Evolutionary conservation across 2,329 filamentous ascomycete genomes (phyloP).

Genomic region (Chaetomiaceae sp.): DNA sequence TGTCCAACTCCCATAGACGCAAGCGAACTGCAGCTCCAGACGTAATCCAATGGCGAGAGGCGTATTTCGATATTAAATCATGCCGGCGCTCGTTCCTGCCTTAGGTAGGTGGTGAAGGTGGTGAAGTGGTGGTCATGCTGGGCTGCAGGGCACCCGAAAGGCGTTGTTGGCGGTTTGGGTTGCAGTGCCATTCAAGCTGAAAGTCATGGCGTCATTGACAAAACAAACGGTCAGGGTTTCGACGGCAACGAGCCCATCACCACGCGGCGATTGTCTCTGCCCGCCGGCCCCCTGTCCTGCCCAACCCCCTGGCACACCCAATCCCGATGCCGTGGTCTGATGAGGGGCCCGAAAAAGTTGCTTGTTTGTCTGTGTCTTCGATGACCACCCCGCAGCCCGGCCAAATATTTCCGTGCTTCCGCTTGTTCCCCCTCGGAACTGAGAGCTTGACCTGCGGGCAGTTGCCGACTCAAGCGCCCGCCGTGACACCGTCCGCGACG

Average conservation of each 20-base stretch:
- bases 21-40: slow-evolving; percentile 1
- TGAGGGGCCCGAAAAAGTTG: neutral
- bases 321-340: slow-evolving; percentile 3
- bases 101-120: neutral
- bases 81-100: slow-evolving; percentile 3
- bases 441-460: neutral
- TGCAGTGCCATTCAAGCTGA: neutral
- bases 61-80: slow-evolving; percentile 4
- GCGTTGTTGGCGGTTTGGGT: neutral
- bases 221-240: neutral
- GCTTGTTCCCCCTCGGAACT: neutral
- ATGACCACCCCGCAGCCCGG: neutral
- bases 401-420: neutral
- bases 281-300: too few relatives aligned
- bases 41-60: slow-evolving; percentile 3
- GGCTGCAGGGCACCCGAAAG: neutral
- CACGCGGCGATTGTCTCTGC: too few relatives aligned
- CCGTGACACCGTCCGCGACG: neutral
- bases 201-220: slow-evolving; percentile 8
- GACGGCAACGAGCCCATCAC: neutral
- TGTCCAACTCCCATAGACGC: neutral
- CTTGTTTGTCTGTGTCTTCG: neutral
- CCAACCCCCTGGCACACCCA: too few relatives aligned
- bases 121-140: neutral
- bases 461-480: neutral